Conservation (phyloP, 1,284 basidiomycete species). For the Melanopsichium pennsylvanicum region DNA sequence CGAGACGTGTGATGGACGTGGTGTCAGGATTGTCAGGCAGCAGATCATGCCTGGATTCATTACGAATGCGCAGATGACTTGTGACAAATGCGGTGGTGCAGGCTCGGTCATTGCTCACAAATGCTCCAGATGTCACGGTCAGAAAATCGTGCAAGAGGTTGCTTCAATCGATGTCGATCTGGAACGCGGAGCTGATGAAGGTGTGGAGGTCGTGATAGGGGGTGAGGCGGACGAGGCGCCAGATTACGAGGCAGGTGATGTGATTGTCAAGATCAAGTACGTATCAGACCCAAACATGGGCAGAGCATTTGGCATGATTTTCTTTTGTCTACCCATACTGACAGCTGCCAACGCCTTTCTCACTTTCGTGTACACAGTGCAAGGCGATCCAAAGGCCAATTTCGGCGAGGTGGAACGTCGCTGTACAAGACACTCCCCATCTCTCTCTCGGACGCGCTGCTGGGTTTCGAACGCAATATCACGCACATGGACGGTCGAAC, state of each 20-base stretch:
- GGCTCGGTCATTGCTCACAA: slow-evolving; percentile 56
- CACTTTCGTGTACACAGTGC: slow-evolving; percentile 12
- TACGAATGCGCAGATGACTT: slow-evolving; percentile 59
- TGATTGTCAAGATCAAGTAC: slow-evolving; percentile 56
- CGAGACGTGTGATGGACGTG: slow-evolving; percentile 54
- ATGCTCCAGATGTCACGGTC: slow-evolving; percentile 56
- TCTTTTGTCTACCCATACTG: too few species aligned
- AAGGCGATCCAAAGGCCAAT: slow-evolving; percentile 43
- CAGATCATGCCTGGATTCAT: slow-evolving; percentile 66
- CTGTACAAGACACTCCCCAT: slow-evolving; percentile 59
- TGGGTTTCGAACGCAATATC: slow-evolving; percentile 59
- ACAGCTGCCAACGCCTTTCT: too few species aligned
- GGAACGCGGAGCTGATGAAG: slow-evolving; percentile 56
- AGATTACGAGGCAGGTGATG: slow-evolving; percentile 61
- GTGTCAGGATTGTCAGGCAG: slow-evolving; percentile 60
- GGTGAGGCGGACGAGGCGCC: slow-evolving; percentile 61
- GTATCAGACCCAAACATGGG: too few species aligned
- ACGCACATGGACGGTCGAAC: slow-evolving; percentile 60
- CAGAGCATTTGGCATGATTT: too few species aligned
- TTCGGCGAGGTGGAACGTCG: slow-evolving; percentile 53
- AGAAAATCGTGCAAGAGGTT: slow-evolving; percentile 54
- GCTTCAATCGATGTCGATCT: slow-evolving; percentile 60
- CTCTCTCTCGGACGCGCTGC: slow-evolving; percentile 59
- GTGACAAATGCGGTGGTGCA: slow-evolving; percentile 56
- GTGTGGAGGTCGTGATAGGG: slow-evolving; percentile 56